phyloP scores from a whole-genome alignment of 1,284 basidiomycete genomes.

The Athelia psychrophila region DNA sequence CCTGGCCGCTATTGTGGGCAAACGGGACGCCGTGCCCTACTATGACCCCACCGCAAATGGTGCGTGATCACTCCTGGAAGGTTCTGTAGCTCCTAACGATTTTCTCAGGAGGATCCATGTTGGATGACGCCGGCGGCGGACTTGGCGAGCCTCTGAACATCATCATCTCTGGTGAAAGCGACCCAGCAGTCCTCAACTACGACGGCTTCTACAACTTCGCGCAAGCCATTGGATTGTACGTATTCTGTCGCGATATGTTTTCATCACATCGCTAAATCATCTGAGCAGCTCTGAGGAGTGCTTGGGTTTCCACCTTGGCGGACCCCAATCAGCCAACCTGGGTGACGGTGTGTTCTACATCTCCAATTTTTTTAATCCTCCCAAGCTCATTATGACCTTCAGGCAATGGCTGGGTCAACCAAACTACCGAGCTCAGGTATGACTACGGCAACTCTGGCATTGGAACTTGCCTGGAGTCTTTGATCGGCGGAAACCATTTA shows the following conservation, averaged over 20 bases:
- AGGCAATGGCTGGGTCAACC: slow-evolving; percentile 33
- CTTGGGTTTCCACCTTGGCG: slow-evolving; percentile 58
- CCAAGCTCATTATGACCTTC: background rate
- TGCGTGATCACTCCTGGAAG: no score
- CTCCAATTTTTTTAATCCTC: background rate
- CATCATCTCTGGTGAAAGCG: slow-evolving; percentile 56
- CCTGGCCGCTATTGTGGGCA: slow-evolving; percentile 5
- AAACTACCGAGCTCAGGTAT: slow-evolving; percentile 57
- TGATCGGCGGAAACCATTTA: slow-evolving; percentile 68
- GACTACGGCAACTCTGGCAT: slow-evolving; percentile 46
- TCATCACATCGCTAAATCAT: background rate
- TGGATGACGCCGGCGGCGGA: slow-evolving; percentile 41
- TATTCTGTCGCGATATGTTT: slow-evolving; percentile 4
- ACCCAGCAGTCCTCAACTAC: slow-evolving; percentile 51
- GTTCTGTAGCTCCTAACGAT: no score
- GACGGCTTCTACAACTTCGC: slow-evolving; percentile 58
- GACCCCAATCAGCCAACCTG: slow-evolving; percentile 55
- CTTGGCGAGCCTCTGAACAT: slow-evolving; percentile 64
- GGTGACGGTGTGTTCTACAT: slow-evolving; percentile 44
- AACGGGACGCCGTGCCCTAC: slow-evolving; percentile 31
- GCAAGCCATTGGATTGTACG: slow-evolving; percentile 58
- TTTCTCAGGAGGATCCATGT: slow-evolving; percentile 41
- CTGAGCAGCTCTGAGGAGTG: slow-evolving; percentile 58
- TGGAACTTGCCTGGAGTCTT: slow-evolving; percentile 62
- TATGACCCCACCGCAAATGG: slow-evolving; percentile 43